Evolutionary conservation across 495 filamentous ascomycete genomes (phyloP).

Genomic region (Extremus antarcticus): DNA sequence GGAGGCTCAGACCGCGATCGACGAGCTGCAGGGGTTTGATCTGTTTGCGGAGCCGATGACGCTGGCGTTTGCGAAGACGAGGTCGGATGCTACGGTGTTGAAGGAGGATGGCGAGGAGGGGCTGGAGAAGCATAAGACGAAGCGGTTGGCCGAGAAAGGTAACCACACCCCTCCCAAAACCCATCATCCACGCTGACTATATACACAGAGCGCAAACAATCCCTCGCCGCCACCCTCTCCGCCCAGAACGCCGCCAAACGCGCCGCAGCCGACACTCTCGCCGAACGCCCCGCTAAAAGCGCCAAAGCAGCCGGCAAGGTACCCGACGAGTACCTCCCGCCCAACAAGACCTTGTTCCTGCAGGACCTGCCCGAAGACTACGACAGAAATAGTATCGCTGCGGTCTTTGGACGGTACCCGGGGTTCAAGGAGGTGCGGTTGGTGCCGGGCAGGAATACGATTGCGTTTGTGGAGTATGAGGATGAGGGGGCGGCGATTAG

Average conservation of each 20-base stretch:
- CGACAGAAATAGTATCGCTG: conserved; percentile 64
- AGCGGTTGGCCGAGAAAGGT: conserved; percentile 87
- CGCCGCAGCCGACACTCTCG: conserved; percentile 43
- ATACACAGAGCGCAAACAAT: conserved; percentile 74
- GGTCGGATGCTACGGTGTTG: conserved; percentile 79
- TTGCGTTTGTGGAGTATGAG: conserved; percentile 97
- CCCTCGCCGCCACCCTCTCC: conserved; percentile 68
- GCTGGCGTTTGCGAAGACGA: conserved; percentile 70
- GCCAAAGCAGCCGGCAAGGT: conserved; percentile 68
- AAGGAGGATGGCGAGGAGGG: conserved; percentile 62
- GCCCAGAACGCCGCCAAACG: conserved; percentile 75
- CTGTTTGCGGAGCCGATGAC: conserved; percentile 90
- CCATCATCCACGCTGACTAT: background rate
- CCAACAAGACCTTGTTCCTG: conserved; percentile 95
- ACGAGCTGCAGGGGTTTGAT: conserved; percentile 87
- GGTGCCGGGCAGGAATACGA: conserved; percentile 76
- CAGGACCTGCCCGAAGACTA: conserved; percentile 85
- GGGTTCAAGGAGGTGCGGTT: conserved; percentile 87
- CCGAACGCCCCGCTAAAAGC: conserved; percentile 47
- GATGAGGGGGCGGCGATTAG: conserved; percentile 77
- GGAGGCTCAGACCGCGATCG: conserved; percentile 66
- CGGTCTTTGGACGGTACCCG: conserved; percentile 80
- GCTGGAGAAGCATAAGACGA: conserved; percentile 78
- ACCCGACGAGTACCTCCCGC: conserved; percentile 92
- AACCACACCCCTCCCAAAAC: background rate